A percentile compares a stretch with the other conserved stretches of the same genome.
Conservation (phyloP, 352 stramenopile genomes). For the Globisporangium sylvaticum region DNA sequence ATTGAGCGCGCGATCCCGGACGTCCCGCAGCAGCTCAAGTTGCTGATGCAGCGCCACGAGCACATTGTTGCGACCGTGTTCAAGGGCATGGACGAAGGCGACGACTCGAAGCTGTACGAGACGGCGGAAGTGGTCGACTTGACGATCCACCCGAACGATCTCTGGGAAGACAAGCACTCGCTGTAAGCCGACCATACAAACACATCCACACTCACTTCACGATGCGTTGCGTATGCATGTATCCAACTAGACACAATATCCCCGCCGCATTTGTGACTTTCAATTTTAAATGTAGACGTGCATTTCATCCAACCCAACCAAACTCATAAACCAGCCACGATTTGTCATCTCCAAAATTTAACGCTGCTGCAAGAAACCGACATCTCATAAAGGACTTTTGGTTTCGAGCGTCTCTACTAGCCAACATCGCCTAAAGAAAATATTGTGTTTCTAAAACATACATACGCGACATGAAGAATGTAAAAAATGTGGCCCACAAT, state of each 20-base stretch:
- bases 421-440: no score
- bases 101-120: conserved; percentile 67
- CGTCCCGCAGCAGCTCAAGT: conserved; percentile 46
- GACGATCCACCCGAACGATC: conserved; percentile 66
- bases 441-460: no score
- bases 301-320: neutral
- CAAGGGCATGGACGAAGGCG: conserved; percentile 59
- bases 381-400: no score
- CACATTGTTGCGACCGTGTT: conserved; percentile 79
- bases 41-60: conserved; percentile 59
- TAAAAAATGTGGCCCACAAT: neutral
- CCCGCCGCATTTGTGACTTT: neutral
- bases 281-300: neutral
- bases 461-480: no score
- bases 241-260: neutral
- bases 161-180: conserved; percentile 49
- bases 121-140: conserved; percentile 70
- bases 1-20: conserved; percentile 63
- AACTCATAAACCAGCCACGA: neutral
- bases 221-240: neutral
- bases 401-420: no score
- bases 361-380: no score
- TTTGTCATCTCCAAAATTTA: neutral
- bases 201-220: neutral
- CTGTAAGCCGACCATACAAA: neutral